These are phyloP conservation scores for Jaenimonas drosophilae DNA, from an alignment of 208 protist species.

Conservation along the genomic window DNA sequence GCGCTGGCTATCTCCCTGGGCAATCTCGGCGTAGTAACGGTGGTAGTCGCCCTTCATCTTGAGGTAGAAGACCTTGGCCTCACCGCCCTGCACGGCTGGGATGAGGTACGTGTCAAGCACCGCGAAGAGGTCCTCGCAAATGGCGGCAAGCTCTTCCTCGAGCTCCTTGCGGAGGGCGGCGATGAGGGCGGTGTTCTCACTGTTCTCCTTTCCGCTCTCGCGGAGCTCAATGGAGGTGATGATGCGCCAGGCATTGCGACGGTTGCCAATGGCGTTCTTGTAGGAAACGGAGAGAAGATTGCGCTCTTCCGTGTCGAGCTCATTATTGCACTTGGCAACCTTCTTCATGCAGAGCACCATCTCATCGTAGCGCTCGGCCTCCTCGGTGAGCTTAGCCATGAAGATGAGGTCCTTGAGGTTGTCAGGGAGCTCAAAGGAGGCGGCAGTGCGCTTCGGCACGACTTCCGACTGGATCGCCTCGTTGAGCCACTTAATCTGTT, in stretches of 20 bases:
- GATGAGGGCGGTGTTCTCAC: conserved; percentile 87
- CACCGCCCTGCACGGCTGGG: conserved; percentile 82
- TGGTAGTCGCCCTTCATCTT: conserved; percentile 96
- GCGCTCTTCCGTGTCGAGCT: conserved; percentile 98
- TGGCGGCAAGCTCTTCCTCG: conserved; percentile 95
- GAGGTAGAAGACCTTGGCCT: conserved; percentile 93
- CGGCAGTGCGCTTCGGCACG: conserved; percentile 52
- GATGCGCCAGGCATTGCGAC: conserved; percentile 98
- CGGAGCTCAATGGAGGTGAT: conserved; percentile 97
- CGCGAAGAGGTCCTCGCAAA: conserved; percentile 96
- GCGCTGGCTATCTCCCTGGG: conserved; percentile 72
- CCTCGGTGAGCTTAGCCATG: conserved; percentile 96
- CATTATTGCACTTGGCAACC: conserved; percentile 92
- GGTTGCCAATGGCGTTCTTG: conserved; percentile 99
- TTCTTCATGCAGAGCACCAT: conserved; percentile 99
- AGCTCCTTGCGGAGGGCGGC: conserved; percentile 93
- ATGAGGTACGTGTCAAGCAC: conserved; percentile 97
- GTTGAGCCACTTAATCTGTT: conserved; percentile 80
- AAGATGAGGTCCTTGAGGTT: conserved; percentile 88
- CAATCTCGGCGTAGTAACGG: conserved; percentile 98
- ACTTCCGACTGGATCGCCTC: conserved; percentile 55
- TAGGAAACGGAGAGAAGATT: conserved; percentile 99
- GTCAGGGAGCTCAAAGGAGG: conserved; percentile 72
- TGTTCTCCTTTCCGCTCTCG: conserved; percentile 88
- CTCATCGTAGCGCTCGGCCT: conserved; percentile 97